These are phyloP conservation scores for Margaritispora aquatica DNA, from an alignment of 495 filamentous ascomycete genomes.

Conservation along the genomic window DNA sequence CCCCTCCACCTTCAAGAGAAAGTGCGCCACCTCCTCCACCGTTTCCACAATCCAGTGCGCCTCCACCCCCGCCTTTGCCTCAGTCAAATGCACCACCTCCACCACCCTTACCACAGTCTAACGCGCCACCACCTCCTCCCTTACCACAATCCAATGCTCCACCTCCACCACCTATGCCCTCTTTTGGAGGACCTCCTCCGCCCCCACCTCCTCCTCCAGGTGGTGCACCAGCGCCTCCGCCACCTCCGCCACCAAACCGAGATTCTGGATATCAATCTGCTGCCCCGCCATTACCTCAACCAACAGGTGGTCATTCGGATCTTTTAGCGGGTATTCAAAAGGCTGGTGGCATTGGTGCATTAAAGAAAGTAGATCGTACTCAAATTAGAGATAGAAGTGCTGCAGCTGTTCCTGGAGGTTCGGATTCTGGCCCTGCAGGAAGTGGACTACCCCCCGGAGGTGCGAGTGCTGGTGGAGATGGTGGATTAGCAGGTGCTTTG, in stretches of 20 bases:
- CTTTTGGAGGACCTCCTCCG: slow-evolving; percentile 21
- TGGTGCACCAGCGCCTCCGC: slow-evolving; percentile 32
- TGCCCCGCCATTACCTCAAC: slow-evolving; percentile 47
- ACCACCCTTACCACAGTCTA: slow-evolving; percentile 24
- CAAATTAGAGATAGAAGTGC: slow-evolving; percentile 78
- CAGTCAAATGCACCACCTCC: slow-evolving; percentile 24
- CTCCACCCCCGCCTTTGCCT: slow-evolving; percentile 35
- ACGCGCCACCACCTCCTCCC: slow-evolving; percentile 22
- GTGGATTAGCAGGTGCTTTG: slow-evolving; percentile 74
- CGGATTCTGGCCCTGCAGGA: slow-evolving; percentile 48
- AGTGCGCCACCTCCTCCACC: slow-evolving; percentile 43
- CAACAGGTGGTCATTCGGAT: slow-evolving; percentile 50
- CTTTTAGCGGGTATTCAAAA: slow-evolving; percentile 78
- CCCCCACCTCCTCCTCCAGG: slow-evolving; percentile 32
- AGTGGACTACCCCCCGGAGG: slow-evolving; percentile 43
- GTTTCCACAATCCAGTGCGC: slow-evolving; percentile 29
- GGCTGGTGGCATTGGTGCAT: slow-evolving; percentile 61
- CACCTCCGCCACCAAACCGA: slow-evolving; percentile 58
- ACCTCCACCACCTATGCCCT: slow-evolving; percentile 34
- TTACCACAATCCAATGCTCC: slow-evolving; percentile 22
- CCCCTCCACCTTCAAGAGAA: slow-evolving; percentile 33
- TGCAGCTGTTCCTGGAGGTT: slow-evolving; percentile 56
- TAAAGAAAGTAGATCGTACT: slow-evolving; percentile 74
- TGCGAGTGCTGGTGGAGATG: slow-evolving; percentile 42
- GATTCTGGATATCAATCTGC: slow-evolving; percentile 54